phyloP scores from a whole-genome alignment of 2,329 filamentous ascomycete genomes.

The Colletotrichum limetticola region DNA sequence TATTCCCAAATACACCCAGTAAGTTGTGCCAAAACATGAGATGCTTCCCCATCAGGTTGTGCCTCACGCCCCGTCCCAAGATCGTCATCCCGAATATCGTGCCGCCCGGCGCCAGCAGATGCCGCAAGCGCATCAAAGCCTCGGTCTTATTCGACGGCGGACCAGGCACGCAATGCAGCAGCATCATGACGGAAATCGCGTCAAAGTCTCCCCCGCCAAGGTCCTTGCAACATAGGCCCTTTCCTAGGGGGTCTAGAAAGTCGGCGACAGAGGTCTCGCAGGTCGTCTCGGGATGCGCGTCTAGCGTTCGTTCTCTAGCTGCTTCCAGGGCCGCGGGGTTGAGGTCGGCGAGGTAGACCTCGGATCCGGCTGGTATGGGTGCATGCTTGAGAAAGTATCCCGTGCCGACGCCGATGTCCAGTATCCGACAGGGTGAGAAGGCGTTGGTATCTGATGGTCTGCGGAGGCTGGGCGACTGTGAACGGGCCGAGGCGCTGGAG shows the following conservation, averaged over 20 bases:
- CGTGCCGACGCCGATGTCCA: slow-evolving; percentile 51
- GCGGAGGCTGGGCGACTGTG: slow-evolving; percentile 37
- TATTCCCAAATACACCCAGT: slow-evolving; percentile 15
- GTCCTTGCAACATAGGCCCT: neutral
- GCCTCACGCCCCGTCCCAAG: slow-evolving; percentile 28
- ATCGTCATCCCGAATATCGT: slow-evolving; percentile 42
- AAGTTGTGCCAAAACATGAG: slow-evolving; percentile 25
- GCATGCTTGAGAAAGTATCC: slow-evolving; percentile 45
- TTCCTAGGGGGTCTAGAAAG: slow-evolving; percentile 2
- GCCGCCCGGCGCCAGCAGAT: slow-evolving; percentile 35
- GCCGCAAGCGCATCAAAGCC: slow-evolving; percentile 22
- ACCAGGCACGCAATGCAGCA: slow-evolving; percentile 42
- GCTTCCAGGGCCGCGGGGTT: slow-evolving; percentile 14
- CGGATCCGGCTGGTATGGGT: neutral
- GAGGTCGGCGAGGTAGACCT: slow-evolving; percentile 4
- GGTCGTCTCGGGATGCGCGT: neutral
- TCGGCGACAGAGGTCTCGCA: slow-evolving; percentile 18
- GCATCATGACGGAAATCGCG: slow-evolving; percentile 19
- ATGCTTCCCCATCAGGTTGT: slow-evolving; percentile 6
- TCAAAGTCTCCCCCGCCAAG: slow-evolving; percentile 8
- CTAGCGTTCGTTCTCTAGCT: slow-evolving; percentile 7
- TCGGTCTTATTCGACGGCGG: slow-evolving; percentile 36
- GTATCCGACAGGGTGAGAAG: slow-evolving; percentile 38
- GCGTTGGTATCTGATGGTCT: neutral
- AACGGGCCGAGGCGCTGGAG: slow-evolving; percentile 42